These are phyloP conservation scores for Acacia concinna DNA, from an alignment of 331 rosid genomes.

Conservation along the genomic window DNA sequence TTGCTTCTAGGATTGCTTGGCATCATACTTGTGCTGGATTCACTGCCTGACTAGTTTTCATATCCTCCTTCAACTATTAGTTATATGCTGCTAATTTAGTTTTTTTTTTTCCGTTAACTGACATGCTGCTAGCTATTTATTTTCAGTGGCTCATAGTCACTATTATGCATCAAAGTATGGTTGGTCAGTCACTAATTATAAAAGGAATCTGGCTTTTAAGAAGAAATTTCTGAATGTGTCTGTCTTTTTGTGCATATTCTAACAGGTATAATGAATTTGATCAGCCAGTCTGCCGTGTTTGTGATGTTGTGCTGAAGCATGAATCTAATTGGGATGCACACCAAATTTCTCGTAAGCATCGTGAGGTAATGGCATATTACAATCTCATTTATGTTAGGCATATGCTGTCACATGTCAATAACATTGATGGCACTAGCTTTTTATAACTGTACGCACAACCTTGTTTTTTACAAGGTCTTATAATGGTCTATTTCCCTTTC, in stretches of 20 bases:
- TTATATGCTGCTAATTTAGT: constrained; percentile 13
- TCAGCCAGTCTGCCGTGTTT: constrained; percentile 84
- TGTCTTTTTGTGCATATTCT: constrained; percentile 7
- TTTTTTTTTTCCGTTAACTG: no score
- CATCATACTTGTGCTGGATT: background rate
- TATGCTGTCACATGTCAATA: background rate
- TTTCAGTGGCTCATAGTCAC: background rate
- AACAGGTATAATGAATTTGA: constrained; percentile 79
- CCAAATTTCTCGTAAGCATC: constrained; percentile 84
- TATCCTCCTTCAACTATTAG: background rate
- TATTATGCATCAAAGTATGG: background rate
- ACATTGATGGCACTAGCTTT: background rate
- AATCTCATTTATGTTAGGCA: background rate
- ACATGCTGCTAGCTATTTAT: background rate
- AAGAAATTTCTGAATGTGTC: constrained; percentile 23
- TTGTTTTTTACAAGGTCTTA: constrained; percentile 4
- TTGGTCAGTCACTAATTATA: constrained; percentile 7
- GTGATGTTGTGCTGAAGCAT: constrained; percentile 70
- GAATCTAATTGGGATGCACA: constrained; percentile 82
- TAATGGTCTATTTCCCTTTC: constrained; percentile 17
- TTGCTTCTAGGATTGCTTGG: constrained; percentile 11
- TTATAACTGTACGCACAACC: background rate
- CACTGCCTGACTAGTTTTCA: background rate
- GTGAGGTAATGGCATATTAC: constrained; percentile 57
- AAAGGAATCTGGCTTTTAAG: background rate